phyloP scores from a whole-genome alignment of 2,329 filamentous ascomycete genomes.

The Alternaria arborescens region DNA sequence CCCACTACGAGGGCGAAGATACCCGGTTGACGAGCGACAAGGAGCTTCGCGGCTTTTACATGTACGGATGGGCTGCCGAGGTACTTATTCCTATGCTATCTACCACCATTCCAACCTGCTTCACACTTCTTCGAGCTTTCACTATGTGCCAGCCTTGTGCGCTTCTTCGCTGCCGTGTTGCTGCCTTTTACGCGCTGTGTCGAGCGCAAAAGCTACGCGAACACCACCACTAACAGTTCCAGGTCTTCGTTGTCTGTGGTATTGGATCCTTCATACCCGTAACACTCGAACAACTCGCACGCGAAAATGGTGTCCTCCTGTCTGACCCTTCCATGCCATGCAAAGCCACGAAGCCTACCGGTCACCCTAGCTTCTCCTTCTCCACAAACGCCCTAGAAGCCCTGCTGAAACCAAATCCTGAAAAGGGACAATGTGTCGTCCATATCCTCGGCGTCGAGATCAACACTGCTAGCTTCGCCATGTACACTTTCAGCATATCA shows the following conservation, averaged over 20 bases:
- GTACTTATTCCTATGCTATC: constrained; percentile 27
- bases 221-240: constrained; percentile 10
- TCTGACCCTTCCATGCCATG: constrained; percentile 81
- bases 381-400: constrained; percentile 26
- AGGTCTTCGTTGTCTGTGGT: constrained; percentile 90
- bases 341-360: constrained; percentile 67
- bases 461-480: constrained; percentile 95
- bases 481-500: constrained; percentile 97
- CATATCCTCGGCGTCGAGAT: constrained; percentile 83
- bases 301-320: constrained; percentile 88
- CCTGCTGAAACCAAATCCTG: constrained; percentile 34
- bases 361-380: constrained; percentile 36
- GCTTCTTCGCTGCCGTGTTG: background rate
- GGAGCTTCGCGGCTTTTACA: constrained; percentile 94
- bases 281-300: constrained; percentile 88
- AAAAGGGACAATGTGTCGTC: constrained; percentile 75
- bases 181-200: background rate
- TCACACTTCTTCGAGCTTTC: background rate
- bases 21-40: constrained; percentile 84
- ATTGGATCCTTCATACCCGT: constrained; percentile 91
- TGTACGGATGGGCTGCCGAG: constrained; percentile 94
- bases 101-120: background rate
- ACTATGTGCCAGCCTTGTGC: background rate
- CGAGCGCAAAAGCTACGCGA: background rate
- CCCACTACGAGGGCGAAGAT: constrained; percentile 83